These are phyloP conservation scores for Omphalotus olearius DNA, from an alignment of 1,284 basidiomycete genomes.

Conservation along the genomic window DNA sequence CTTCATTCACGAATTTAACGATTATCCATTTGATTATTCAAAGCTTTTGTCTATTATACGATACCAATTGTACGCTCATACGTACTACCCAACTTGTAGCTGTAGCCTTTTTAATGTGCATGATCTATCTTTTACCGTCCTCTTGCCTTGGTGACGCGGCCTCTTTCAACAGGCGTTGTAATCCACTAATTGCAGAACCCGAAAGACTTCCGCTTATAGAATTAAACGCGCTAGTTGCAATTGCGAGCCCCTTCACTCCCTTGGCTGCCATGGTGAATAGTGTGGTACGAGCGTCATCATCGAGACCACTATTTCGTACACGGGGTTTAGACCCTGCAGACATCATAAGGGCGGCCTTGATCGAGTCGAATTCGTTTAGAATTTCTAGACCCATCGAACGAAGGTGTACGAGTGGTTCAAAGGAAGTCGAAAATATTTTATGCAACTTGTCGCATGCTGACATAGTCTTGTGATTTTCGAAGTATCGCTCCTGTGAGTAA, in stretches of 20 bases:
- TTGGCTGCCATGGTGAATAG: slow-evolving; percentile 17
- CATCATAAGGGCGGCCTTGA: slow-evolving; percentile 84
- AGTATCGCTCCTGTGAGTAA: slow-evolving; percentile 79
- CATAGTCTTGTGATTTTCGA: slow-evolving; percentile 83
- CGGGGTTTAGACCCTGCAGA: slow-evolving; percentile 56
- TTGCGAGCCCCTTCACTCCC: slow-evolving; percentile 14
- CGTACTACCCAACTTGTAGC: no score
- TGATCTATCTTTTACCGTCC: no score
- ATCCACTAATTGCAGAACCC: neutral
- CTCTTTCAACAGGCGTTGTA: neutral
- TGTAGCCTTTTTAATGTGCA: no score
- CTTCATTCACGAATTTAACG: no score
- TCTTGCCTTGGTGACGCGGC: no score
- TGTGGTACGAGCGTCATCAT: slow-evolving; percentile 3
- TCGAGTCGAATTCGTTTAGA: slow-evolving; percentile 78
- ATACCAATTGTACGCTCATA: no score
- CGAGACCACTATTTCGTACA: slow-evolving; percentile 8
- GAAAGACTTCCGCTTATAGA: neutral
- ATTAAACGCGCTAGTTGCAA: slow-evolving; percentile 14
- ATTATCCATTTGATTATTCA: no score
- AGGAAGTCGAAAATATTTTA: slow-evolving; percentile 72
- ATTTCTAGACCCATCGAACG: slow-evolving; percentile 87
- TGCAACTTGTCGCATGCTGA: slow-evolving; percentile 85
- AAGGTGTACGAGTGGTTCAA: slow-evolving; percentile 75
- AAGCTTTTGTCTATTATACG: no score